Base-by-base conservation (phyloP, 1,284 basidiomycete genomes). In the Ceratobasidium sp. region DNA sequence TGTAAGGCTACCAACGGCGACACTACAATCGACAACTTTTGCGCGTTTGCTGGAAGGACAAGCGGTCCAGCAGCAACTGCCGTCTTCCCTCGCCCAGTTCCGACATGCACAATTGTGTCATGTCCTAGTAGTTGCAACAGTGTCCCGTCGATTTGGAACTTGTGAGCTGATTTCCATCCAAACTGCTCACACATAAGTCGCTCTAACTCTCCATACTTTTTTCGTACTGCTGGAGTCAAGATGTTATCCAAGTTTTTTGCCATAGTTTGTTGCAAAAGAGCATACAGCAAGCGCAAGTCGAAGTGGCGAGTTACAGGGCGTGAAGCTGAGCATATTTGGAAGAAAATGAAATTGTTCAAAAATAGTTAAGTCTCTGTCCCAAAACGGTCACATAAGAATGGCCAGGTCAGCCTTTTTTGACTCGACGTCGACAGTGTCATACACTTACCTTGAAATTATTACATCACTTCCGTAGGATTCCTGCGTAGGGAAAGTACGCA, bases 1-100 rank as follows among this genome's bases (percentile, higher is more conserved):
- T 87, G 85, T 1, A 88, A 82, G 0, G 84, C 83, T 18, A 87
- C 82, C 0, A 87, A 75, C 0, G 86, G 86, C 12, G 85, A 86
- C 0, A 86, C 82, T 77, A 87, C 81, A 9, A 87, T 63, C 0
- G 86, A 86, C 0, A 85, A 79, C 77, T 82, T 84, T 0, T 82
- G 82, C 26, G 81, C 78, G 18, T 79, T 82, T 7, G 26, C 56
- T 2, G 79, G 75, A 67, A 82, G 83, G 0, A 81, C 77, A 79
- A 86, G 84, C 0, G 85, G 84, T 0, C 82, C 85, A 23, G 85
- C 85, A 9, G 82, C 84, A 55, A 86, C 82, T 0, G 79, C 79
- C 0, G 86, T 86, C 72, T 86, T 86, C 1, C 86, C 86, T 0
- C 78, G 44, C 0, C 85, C 86, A 10, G 86, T 86, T 7, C 82